phyloP scores from a whole-genome alignment of 306 rosid genomes.

The Vigna unguiculata region DNA sequence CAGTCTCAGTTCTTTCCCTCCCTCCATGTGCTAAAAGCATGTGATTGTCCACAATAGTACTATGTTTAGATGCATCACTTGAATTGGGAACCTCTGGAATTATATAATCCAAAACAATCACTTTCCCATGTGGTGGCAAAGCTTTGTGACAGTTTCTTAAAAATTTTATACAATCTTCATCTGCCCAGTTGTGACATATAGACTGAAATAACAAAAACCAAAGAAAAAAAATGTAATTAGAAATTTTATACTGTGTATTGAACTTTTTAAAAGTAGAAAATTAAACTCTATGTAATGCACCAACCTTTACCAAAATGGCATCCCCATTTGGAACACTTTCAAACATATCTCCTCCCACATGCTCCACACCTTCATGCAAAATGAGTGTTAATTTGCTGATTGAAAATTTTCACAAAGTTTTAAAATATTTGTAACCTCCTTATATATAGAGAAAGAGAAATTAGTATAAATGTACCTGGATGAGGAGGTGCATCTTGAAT shows the following conservation, averaged over 20 bases:
- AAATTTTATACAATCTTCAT: slow-evolving; percentile 31
- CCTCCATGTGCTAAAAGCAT: slow-evolving; percentile 12
- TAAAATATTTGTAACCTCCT: neutral
- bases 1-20: slow-evolving; percentile 23
- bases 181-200: slow-evolving; percentile 21
- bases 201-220: neutral
- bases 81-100: neutral
- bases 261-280: neutral
- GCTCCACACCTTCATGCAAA: slow-evolving; percentile 1
- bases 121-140: slow-evolving; percentile 26
- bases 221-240: neutral
- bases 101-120: slow-evolving; percentile 11
- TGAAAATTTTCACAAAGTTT: neutral
- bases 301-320: slow-evolving; percentile 23
- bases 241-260: neutral
- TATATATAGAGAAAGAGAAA: neutral
- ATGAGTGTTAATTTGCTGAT: neutral
- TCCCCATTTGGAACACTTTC: slow-evolving; percentile 17
- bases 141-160: slow-evolving; percentile 22
- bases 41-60: neutral
- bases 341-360: slow-evolving; percentile 27
- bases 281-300: neutral
- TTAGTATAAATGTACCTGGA: neutral
- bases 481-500: neutral
- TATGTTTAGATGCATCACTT: neutral